Evolutionary conservation across 768 basidiomycete genomes (phyloP).

Genomic region (Cystoderma amianthinum): DNA sequence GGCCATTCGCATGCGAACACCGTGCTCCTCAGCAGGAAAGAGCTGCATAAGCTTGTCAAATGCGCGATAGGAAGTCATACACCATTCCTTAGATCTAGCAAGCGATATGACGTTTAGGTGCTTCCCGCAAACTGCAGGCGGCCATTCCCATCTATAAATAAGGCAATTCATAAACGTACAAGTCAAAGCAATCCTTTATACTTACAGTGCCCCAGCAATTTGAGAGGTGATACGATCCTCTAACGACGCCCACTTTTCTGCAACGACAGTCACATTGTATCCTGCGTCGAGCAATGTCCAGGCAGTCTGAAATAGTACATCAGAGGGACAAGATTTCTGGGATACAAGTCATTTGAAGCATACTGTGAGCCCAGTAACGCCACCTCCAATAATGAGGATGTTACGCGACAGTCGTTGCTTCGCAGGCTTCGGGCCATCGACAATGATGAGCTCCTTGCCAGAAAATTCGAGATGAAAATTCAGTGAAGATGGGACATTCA

Average conservation of each 20-base stretch:
- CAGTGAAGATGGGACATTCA: too few relatives aligned
- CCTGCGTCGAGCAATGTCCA: constrained; percentile 27
- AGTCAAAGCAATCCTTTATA: background rate
- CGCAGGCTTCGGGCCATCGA: background rate
- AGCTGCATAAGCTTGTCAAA: constrained; percentile 15
- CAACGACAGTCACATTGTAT: constrained; percentile 25
- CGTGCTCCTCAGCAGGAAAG: constrained; percentile 15
- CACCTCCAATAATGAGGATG: background rate
- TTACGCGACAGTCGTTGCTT: background rate
- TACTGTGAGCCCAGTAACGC: background rate
- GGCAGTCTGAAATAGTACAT: constrained; percentile 9
- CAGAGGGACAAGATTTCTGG: background rate
- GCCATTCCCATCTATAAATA: constrained; percentile 25
- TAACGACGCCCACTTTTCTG: constrained; percentile 15
- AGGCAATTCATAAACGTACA: constrained; percentile 4
- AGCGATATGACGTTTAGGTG: constrained; percentile 27
- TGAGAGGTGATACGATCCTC: constrained; percentile 14
- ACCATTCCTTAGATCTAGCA: constrained; percentile 23
- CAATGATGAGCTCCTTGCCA: background rate
- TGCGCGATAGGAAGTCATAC: constrained; percentile 25
- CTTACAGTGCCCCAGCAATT: constrained; percentile 20
- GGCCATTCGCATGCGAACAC: constrained; percentile 22
- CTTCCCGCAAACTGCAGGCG: constrained; percentile 29
- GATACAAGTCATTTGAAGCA: background rate
- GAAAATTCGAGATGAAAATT: background rate